Base-by-base conservation (phyloP, 148 eudicot genomes). In the Rhododendron kiyosumense region DNA sequence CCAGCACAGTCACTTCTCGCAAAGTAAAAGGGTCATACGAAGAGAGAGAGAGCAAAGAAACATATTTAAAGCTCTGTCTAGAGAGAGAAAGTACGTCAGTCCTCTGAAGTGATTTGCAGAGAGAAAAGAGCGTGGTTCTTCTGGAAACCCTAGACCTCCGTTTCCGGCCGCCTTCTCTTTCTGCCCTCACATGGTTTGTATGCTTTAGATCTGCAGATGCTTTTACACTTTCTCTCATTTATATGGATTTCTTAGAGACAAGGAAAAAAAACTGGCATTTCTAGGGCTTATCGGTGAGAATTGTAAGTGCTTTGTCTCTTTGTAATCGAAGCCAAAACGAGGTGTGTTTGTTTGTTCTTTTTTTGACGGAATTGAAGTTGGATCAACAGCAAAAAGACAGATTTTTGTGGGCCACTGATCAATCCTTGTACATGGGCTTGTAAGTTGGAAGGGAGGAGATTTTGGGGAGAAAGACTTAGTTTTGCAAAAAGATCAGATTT, bases 111-210 rank as follows among this genome's bases (percentile, higher is more conserved):
- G 71, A 78, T 49, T 59, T 74, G 85, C 85, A 49, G 85, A 49
- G 85, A 49, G 85, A n/a, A 74, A 84, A 84, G 65, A 69, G 80
- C 14, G 65, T 18, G 65, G 85, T 49, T 73, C 46, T 84, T 73
- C 85, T 48, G 63, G 12, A 84, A 84, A 74, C 85, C 85, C 85
- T 84, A 81, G 85, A 18, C 41, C 8, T 65, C 54, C 63, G 22
- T 41, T 20, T 18, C 46, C 32, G 22, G 80, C 85, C 79, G 52
- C 79, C 52, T 49, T 71, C 79, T 49, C 22, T 32, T 22, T 69
- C 22, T 43, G 77, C 67, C 24, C 10, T 22, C 67, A 7, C 28
- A 1, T 24, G 57, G 34, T 54, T 20, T 59, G 30, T 59, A 75
- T 24, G 48, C 20, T 13, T 48, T 57, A 46, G 85, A 84, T 84